Conservation (phyloP, 305 asterid genomes). For the Caryopteris hybrid region DNA sequence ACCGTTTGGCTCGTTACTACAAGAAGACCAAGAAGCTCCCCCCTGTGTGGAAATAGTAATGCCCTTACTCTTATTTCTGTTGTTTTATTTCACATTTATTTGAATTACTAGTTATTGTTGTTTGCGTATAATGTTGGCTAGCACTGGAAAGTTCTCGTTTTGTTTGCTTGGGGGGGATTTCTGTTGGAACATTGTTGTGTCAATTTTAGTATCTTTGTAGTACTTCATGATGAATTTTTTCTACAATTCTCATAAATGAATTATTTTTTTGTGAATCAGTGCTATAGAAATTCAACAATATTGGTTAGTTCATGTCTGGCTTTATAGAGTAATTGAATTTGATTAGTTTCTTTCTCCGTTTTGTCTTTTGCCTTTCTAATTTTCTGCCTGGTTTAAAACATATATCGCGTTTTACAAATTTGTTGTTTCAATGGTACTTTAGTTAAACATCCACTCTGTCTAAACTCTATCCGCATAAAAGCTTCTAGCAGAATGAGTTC, state of each 20-base stretch:
- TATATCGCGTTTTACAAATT: no score
- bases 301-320: not conserved
- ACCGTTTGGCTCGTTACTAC: slow-evolving; percentile 83
- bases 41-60: slow-evolving; percentile 88
- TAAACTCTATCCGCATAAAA: no score
- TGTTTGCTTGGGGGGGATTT: not conserved
- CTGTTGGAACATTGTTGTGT: not conserved
- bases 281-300: no score
- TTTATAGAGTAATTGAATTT: not conserved
- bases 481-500: no score
- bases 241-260: not conserved
- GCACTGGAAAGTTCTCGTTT: not conserved
- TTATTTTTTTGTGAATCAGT: no score
- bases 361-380: not conserved
- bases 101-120: not conserved
- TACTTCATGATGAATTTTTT: not conserved
- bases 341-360: not conserved
- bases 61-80: not conserved
- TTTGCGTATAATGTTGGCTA: not conserved
- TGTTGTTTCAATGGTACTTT: no score
- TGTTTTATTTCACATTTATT: not conserved
- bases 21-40: slow-evolving; percentile 95
- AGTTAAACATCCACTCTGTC: no score
- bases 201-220: no score
- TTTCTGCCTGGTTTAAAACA: not conserved